Base-by-base conservation (phyloP, 176 grass and related monocot genomes). In the Bothriochloa decipiens region DNA sequence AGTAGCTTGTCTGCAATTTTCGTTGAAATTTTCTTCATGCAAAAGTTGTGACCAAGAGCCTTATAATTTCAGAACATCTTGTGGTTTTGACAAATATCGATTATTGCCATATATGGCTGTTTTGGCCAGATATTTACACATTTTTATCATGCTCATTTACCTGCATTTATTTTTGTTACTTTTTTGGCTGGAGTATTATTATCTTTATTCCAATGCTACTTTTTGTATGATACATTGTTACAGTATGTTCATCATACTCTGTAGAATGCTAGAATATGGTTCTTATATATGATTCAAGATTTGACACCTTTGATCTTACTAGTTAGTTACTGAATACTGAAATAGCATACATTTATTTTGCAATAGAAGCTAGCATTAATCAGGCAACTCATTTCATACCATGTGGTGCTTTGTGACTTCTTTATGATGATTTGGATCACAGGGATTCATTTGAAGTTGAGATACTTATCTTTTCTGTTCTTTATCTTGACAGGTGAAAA, bases 401-500 rank as follows among this genome's bases (percentile, higher is more conserved):
- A 82, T 77, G 12, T 81, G 8, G 11, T 81, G 66, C 47, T 33
- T 8, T 37, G 16, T 42, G 4, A 12, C 6, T 58, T 43, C 0
- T 63, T 27, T 41, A 14, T 70, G n/a, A 50, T 72, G 47, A 42
- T 72, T 9, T 73, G 45, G 26, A 79, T 39, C 4, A 52, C 27
- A 23, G 16, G 16, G 35, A 23, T 36, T 37, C 0, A 76, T 82
- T n/a, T 89, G 13, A 36, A 71, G 57, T 27, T 86, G n/a, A 50
- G 26, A 17, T 50, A 74, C 23, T 26, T 70, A 23, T 50, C 22
- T 45, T 17, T 26, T 42, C 4, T 80, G 4, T 78, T 63, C 22
- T 70, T 41, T 65, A 17, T 33, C 28, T 86, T 36, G 18, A 55
- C 79, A 97, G 95, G 91, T 97, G 37, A 97, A 90, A 88, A 93